Conservation (phyloP, 116 monocot genomes). For the Phalaenopsis hybrid region DNA sequence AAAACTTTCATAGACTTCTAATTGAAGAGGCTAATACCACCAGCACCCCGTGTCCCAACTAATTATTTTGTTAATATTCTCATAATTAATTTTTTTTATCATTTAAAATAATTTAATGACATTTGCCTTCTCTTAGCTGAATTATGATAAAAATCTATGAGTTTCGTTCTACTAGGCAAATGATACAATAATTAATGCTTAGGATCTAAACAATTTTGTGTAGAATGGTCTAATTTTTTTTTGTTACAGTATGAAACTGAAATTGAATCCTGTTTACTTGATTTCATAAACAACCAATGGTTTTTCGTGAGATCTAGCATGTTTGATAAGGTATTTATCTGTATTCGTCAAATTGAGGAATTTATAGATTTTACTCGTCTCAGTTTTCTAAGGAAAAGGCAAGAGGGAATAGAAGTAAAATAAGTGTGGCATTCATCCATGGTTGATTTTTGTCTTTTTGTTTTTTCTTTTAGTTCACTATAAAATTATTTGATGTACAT, state of each 20-base stretch:
- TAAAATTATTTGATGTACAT: constrained; percentile 3
- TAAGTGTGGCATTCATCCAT: background rate
- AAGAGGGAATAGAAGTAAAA: background rate
- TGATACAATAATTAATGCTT: background rate
- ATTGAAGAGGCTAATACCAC: background rate
- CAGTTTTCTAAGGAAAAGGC: background rate
- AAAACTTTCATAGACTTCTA: background rate
- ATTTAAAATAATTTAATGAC: background rate
- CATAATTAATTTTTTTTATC: background rate
- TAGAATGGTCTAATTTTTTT: background rate
- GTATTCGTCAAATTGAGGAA: background rate
- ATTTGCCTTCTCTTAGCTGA: background rate
- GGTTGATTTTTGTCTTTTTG: background rate
- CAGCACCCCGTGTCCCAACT: background rate
- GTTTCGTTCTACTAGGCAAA: background rate
- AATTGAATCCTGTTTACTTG: background rate
- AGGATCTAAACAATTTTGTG: background rate
- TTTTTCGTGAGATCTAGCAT: background rate
- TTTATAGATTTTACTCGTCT: background rate
- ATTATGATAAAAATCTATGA: background rate
- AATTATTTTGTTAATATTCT: background rate
- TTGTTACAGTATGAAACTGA: background rate
- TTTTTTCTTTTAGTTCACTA: background rate
- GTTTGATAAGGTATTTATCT: background rate
- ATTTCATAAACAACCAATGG: background rate